Percentiles rank a stretch among this genome's conserved stretches.
These are phyloP conservation scores for Cordyceps militaris DNA, from an alignment of 2,329 filamentous ascomycete genomes.

Conservation along the genomic window DNA sequence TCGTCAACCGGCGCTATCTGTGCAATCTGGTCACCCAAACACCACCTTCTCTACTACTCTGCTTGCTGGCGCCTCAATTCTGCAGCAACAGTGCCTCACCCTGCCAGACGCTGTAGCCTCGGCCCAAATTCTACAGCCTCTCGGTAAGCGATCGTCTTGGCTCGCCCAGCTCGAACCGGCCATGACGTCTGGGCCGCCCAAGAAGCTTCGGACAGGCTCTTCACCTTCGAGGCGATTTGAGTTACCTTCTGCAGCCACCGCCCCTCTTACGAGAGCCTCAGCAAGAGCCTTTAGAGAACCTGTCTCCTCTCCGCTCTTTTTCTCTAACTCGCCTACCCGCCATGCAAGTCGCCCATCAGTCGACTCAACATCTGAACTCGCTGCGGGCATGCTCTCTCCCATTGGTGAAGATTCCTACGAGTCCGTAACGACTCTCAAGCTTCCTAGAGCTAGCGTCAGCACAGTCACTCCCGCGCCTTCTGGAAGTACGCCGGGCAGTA, in stretches of 20 bases:
- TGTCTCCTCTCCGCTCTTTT: constrained; percentile 46
- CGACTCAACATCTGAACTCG: constrained; percentile 33
- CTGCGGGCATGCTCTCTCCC: constrained; percentile 40
- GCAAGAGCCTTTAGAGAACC: constrained; percentile 27
- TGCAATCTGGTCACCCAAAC: neutral
- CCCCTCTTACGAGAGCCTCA: constrained; percentile 16
- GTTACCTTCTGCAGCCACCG: constrained; percentile 27
- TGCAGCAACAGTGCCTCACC: neutral
- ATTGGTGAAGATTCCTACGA: constrained; percentile 37
- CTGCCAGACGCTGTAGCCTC: neutral
- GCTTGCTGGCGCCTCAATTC: neutral
- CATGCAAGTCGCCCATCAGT: constrained; percentile 31
- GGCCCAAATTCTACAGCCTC: neutral
- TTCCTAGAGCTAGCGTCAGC: constrained; percentile 47
- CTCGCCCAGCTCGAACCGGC: constrained; percentile 16
- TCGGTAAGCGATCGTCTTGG: constrained; percentile 22
- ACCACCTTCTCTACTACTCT: neutral
- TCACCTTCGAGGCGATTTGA: constrained; percentile 39
- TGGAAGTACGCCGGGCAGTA: constrained; percentile 45
- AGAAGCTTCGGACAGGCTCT: constrained; percentile 42
- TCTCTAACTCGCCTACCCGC: constrained; percentile 37
- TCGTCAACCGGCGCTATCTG: neutral
- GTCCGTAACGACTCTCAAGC: constrained; percentile 45
- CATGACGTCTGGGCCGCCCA: constrained; percentile 33
- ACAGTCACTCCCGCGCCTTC: constrained; percentile 40